Evolutionary conservation across 805 yeast species (phyloP), one percentile per base, ranked within the genome.

Genomic region (Hanseniaspora lindneri): DNA sequence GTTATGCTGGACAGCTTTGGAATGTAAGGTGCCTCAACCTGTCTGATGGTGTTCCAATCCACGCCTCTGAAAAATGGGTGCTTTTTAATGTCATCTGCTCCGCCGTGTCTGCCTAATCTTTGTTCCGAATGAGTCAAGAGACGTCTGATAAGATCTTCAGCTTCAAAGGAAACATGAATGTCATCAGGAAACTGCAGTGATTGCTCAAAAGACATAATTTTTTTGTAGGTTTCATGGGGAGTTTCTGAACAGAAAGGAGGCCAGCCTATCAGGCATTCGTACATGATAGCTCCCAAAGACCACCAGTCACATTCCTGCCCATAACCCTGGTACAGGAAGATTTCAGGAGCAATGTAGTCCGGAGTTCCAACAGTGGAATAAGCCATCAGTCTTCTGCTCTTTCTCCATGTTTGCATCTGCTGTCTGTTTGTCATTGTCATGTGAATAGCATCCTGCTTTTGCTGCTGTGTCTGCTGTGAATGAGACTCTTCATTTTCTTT

Each of bases 231-330:
- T 56, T 87, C 96, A 53, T 85, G 94, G 10, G 95, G 95, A 10
- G 94, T 83, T 59, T 87, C 96, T 0, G 92, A 80, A 67, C 96
- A 87, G 64, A 87, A 87, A 41, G 96, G 96, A 23, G 96, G 96
- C 95, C 95, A 87, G 28, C 96, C 96, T 52, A 87, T 83, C 53
- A 87, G 68, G 68, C 96, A 87, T 71, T 87, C 96, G 65, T 82
- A 87, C 96, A 87, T 88, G 60, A 87, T 87, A 1, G 95, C 95
- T 27, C 96, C 96, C 39, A 87, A 66, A 8, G 94, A 83, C 96
- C 96, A 87, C 96, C 96, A 87, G 64, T 87, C 96, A 66, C 96
- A 87, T 61, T 87, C 95, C 66, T 86, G 95, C 11, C 96, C 95
- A 64, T 87, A 87, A 4, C 96, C 96, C 67, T 87, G 92, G 57